phyloP scores from a whole-genome alignment of 2,329 filamentous ascomycete species.

The Grosmannia serpens region DNA sequence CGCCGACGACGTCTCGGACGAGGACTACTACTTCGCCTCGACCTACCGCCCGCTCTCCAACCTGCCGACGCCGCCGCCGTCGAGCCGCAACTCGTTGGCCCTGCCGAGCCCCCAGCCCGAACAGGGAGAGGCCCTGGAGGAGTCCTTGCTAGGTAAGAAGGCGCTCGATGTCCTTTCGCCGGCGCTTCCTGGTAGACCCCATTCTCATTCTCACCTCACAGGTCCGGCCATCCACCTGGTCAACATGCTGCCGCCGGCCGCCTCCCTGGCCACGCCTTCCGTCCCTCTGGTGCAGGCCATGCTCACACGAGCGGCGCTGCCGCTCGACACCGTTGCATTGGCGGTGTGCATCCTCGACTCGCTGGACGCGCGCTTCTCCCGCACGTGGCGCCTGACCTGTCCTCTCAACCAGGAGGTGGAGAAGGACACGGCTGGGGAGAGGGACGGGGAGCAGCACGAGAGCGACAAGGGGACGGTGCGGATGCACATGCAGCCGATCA shows the following conservation, averaged over 20 bases:
- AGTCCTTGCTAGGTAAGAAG: slow-evolving; percentile 23
- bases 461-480: too few relatives aligned
- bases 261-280: slow-evolving; percentile 47
- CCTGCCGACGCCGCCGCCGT: slow-evolving; percentile 54
- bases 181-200: background rate
- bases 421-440: background rate
- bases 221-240: slow-evolving; percentile 55
- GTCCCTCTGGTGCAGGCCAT: slow-evolving; percentile 49
- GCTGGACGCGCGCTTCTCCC: slow-evolving; percentile 49
- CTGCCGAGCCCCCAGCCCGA: slow-evolving; percentile 27
- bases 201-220: slow-evolving; percentile 18
- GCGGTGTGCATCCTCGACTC: slow-evolving; percentile 57
- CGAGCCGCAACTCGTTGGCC: slow-evolving; percentile 33
- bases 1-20: slow-evolving; percentile 29
- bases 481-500: slow-evolving; percentile 11
- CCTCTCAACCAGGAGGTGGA: slow-evolving; percentile 25
- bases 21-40: slow-evolving; percentile 37
- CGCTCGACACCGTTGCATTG: slow-evolving; percentile 50
- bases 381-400: slow-evolving; percentile 48
- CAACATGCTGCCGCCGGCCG: slow-evolving; percentile 52
- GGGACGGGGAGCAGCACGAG: background rate
- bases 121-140: background rate
- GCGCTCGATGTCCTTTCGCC: background rate
- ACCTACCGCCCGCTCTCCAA: slow-evolving; percentile 58
- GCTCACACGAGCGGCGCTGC: slow-evolving; percentile 43